Conservation (phyloP, 805 yeast genomes). For the Huiozyma naganishii region DNA sequence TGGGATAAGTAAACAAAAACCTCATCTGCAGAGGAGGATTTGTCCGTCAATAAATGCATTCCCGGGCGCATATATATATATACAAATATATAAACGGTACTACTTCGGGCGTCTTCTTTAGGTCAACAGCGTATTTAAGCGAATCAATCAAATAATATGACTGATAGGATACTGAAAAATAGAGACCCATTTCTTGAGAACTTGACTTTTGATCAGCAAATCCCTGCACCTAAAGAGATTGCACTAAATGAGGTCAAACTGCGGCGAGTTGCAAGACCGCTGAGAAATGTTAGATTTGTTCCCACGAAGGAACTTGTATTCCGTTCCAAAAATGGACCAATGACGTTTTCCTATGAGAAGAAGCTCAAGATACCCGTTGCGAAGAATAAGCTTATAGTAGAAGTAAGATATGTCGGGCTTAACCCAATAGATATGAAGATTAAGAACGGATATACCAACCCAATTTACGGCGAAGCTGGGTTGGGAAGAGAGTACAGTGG, state of each 20-base stretch:
- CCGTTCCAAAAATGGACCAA: slow-evolving; percentile 29
- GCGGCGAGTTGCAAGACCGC: slow-evolving; percentile 34
- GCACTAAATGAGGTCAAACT: slow-evolving; percentile 15
- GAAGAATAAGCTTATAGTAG: slow-evolving; percentile 41
- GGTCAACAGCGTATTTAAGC: neutral
- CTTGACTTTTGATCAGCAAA: slow-evolving; percentile 6
- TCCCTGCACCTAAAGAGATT: slow-evolving; percentile 21
- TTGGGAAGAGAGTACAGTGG: slow-evolving; percentile 68
- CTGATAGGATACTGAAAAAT: slow-evolving; percentile 9
- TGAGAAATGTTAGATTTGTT: slow-evolving; percentile 40
- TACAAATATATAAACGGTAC: too few species aligned
- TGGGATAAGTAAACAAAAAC: too few species aligned
- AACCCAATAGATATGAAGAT: slow-evolving; percentile 59
- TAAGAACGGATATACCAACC: slow-evolving; percentile 41
- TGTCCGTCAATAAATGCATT: too few species aligned
- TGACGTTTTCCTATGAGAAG: slow-evolving; percentile 42
- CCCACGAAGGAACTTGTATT: slow-evolving; percentile 40
- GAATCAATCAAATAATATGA: slow-evolving; percentile 2
- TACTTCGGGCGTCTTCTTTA: too few species aligned
- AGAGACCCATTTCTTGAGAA: slow-evolving; percentile 16
- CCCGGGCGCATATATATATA: too few species aligned
- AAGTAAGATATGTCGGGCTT: slow-evolving; percentile 47
- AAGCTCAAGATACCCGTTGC: slow-evolving; percentile 40
- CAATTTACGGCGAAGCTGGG: slow-evolving; percentile 48
- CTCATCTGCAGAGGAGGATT: too few species aligned